A percentile compares a stretch with the other conserved stretches of the same genome.
These are phyloP conservation scores for Nakazawaea molendinolei DNA, from an alignment of 805 yeast genomes.

Conservation along the genomic window DNA sequence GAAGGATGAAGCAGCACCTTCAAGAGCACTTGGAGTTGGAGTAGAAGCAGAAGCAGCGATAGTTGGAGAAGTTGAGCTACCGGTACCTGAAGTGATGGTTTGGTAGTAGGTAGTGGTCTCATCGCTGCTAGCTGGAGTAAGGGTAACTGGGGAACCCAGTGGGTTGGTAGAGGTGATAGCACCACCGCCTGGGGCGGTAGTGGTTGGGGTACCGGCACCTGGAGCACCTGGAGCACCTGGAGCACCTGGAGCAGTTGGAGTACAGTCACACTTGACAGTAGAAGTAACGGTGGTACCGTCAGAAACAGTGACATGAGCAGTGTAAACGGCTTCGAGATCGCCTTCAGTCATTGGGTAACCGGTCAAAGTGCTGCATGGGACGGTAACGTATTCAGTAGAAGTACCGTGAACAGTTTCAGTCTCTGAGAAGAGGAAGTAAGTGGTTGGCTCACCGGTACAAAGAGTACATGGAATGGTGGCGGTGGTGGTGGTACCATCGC, in stretches of 20 bases:
- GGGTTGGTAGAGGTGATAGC: neutral
- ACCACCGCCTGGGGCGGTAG: constrained; percentile 2
- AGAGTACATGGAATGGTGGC: constrained; percentile 9
- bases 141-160: neutral
- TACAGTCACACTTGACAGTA: constrained; percentile 6
- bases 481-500: constrained; percentile 7
- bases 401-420: constrained; percentile 7
- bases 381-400: neutral
- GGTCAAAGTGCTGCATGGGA: constrained; percentile 13
- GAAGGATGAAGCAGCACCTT: neutral
- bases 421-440: constrained; percentile 7
- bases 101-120: constrained; percentile 1
- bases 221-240: constrained; percentile 10
- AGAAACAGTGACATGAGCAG: constrained; percentile 1
- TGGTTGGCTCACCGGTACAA: constrained; percentile 11
- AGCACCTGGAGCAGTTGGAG: constrained; percentile 5
- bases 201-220: constrained; percentile 7
- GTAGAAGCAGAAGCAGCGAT: constrained; percentile 3
- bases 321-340: constrained; percentile 2
- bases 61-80: neutral
- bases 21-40: neutral
- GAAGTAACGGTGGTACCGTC: constrained; percentile 3
- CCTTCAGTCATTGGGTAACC: constrained; percentile 14
- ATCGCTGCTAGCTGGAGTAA: constrained; percentile 1
- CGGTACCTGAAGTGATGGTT: constrained; percentile 5